Conservation (phyloP, 208 protist genomes). For the Naegleria lovaniensis region DNA sequence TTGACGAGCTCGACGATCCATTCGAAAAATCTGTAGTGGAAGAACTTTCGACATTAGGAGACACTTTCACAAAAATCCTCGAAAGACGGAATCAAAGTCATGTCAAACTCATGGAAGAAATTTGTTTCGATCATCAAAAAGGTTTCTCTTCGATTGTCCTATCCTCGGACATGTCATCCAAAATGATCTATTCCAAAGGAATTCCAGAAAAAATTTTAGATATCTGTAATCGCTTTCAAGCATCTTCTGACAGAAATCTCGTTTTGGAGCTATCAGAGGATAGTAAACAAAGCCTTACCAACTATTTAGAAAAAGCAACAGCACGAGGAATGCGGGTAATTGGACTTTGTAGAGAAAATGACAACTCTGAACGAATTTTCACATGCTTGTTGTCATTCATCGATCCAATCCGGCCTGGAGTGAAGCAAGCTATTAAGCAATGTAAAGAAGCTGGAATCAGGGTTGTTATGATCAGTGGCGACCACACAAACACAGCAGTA, state of each 20-base stretch:
- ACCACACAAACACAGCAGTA: conserved; percentile 71
- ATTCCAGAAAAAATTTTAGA: neutral
- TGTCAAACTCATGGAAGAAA: neutral
- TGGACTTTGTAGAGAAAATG: neutral
- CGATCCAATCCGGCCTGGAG: conserved; percentile 68
- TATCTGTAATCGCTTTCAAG: neutral
- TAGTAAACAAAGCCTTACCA: conserved; percentile 42
- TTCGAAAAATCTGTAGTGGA: neutral
- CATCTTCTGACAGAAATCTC: neutral
- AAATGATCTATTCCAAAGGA: neutral
- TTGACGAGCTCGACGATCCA: neutral
- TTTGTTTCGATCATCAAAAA: neutral
- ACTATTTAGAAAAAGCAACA: neutral
- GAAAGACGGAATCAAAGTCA: neutral
- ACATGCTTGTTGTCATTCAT: conserved; percentile 51
- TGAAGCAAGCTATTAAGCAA: conserved; percentile 51
- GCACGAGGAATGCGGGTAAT: neutral
- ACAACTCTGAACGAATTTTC: conserved; percentile 32
- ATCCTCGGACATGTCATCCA: neutral
- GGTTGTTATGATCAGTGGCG: conserved; percentile 85
- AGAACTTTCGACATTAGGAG: neutral
- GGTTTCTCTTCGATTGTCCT: neutral
- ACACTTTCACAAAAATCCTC: neutral
- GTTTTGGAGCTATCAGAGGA: conserved; percentile 41
- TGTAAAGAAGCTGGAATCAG: conserved; percentile 68